These are phyloP conservation scores for Spizellomyces sp. DNA, from an alignment of 192 early-diverging fungal species.

Conservation along the genomic window DNA sequence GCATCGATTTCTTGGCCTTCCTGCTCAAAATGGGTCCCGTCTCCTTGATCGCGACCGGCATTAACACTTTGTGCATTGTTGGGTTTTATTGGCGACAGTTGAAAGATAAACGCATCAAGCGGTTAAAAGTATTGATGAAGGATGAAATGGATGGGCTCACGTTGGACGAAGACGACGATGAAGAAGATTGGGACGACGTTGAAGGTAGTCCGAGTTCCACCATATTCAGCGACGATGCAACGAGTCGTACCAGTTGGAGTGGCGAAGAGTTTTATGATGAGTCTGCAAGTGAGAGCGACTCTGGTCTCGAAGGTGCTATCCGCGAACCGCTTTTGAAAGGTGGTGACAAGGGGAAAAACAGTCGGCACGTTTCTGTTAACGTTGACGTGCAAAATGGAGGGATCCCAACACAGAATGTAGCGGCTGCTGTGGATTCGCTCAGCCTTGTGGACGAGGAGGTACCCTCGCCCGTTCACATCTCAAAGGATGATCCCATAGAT, in stretches of 20 bases:
- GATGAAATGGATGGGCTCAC: constrained; percentile 1
- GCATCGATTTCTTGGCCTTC: constrained; percentile 6
- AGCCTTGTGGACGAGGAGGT: too few species aligned
- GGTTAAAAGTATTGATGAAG: neutral
- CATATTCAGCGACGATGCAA: neutral
- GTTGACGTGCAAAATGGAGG: too few species aligned
- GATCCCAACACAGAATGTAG: too few species aligned
- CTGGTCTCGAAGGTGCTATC: too few species aligned
- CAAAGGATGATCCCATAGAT: too few species aligned
- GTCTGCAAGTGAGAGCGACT: too few species aligned
- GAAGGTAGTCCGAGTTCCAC: neutral
- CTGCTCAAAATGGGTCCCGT: neutral
- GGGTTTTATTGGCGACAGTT: neutral
- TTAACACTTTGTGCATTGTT: constrained; percentile 8
- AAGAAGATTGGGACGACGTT: neutral
- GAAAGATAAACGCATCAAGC: neutral
- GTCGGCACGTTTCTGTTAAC: too few species aligned
- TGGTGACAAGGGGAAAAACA: too few species aligned
- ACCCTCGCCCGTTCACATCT: too few species aligned
- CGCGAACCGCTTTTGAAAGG: too few species aligned
- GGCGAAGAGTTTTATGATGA: too few species aligned
- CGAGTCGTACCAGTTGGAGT: neutral
- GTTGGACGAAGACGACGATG: neutral
- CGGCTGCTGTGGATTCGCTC: too few species aligned
- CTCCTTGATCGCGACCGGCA: neutral